These are phyloP conservation scores for Fusarium anguioides DNA, from an alignment of 2,329 filamentous ascomycete genomes.

Conservation along the genomic window DNA sequence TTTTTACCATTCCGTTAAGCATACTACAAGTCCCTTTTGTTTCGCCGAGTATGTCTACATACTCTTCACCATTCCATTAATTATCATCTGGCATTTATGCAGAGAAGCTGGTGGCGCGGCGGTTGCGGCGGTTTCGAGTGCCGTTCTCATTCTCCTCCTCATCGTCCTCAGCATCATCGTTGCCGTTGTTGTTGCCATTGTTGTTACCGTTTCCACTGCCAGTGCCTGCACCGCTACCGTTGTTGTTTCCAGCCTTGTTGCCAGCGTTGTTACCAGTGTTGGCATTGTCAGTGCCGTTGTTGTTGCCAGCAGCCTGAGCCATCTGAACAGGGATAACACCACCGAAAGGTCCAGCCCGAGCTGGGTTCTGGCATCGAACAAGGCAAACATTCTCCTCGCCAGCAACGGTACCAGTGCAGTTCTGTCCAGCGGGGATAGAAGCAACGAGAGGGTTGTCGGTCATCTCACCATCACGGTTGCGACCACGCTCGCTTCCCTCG, in stretches of 20 bases:
- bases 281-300: background rate
- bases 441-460: constrained; percentile 4
- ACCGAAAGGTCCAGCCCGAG: constrained; percentile 4
- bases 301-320: background rate
- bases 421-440: constrained; percentile 4
- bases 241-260: background rate
- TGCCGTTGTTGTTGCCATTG: background rate
- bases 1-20: too few relatives aligned
- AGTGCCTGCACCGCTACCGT: too few relatives aligned
- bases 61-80: rapidly evolving
- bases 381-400: constrained; percentile 15
- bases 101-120: background rate
- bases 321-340: constrained; percentile 8
- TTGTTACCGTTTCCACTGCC: background rate
- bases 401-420: constrained; percentile 11
- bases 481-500: constrained; percentile 8
- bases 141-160: background rate
- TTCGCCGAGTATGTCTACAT: rapidly evolving
- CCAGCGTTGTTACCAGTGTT: background rate
- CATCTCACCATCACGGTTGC: constrained; percentile 11
- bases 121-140: constrained; percentile 6
- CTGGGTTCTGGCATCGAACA: constrained; percentile 17
- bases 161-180: background rate
- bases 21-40: too few relatives aligned
- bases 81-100: too few relatives aligned